phyloP scores from a whole-genome alignment of 305 asterid species.

The Petunia hybrid region DNA sequence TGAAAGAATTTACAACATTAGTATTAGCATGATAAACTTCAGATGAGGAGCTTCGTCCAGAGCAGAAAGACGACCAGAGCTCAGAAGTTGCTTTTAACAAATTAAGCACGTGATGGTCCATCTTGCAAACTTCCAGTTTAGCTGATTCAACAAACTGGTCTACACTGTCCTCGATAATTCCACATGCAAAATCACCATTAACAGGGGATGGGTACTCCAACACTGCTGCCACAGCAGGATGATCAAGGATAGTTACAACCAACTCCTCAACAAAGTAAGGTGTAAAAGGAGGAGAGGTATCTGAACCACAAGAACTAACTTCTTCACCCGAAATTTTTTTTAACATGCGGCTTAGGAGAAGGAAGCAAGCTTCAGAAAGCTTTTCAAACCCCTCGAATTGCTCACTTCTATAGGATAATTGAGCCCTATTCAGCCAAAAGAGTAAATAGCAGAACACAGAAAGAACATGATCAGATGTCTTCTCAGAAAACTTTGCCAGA shows the following conservation, averaged over 20 bases:
- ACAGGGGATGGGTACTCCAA: conserved; percentile 64
- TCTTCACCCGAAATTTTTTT: conserved; percentile 58
- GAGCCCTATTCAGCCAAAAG: conserved; percentile 68
- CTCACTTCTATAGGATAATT: conserved; percentile 49
- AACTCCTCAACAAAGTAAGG: conserved; percentile 57
- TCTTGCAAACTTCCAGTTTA: conserved; percentile 52
- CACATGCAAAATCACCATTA: conserved; percentile 53
- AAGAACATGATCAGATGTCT: conserved; percentile 64
- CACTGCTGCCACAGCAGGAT: conserved; percentile 66
- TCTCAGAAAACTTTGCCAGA: conserved; percentile 67
- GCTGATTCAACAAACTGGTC: conserved; percentile 62
- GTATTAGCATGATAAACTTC: conserved; percentile 46
- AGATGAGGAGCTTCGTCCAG: conserved; percentile 43
- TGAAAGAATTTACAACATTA: conserved; percentile 57
- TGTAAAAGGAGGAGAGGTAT: conserved; percentile 41
- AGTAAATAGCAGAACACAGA: conserved; percentile 75
- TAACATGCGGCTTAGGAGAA: conserved; percentile 62
- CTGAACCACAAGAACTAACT: conserved; percentile 42
- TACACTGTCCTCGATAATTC: conserved; percentile 50
- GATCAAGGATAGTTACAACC: conserved; percentile 66
- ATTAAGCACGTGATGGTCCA: conserved; percentile 69
- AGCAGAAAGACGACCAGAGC: conserved; percentile 52
- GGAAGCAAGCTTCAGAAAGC: conserved; percentile 64
- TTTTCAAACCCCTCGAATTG: conserved; percentile 56
- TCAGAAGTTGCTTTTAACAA: conserved; percentile 63